Evolutionary conservation across 139 green algal species (phyloP).

Genomic region (Chlorella sorokiniana): DNA sequence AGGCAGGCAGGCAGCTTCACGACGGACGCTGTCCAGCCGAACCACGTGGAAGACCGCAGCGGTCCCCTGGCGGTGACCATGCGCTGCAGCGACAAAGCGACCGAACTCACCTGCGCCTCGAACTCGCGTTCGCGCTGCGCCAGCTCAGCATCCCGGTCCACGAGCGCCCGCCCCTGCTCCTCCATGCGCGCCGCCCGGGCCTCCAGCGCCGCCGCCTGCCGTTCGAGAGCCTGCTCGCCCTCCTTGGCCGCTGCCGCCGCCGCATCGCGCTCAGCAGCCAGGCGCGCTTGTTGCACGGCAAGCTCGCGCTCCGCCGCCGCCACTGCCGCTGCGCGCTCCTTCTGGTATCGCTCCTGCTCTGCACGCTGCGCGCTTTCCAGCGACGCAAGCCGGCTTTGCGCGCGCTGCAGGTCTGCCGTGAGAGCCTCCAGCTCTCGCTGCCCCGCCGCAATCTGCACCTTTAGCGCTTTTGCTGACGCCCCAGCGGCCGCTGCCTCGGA

Average conservation of each 20-base stretch:
- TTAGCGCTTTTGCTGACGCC: background rate
- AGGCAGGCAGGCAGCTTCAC: too few relatives aligned
- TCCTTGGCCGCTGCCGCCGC: conserved; percentile 1
- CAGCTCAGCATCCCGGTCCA: conserved; percentile 42
- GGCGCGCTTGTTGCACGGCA: background rate
- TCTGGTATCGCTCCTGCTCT: conserved; percentile 30
- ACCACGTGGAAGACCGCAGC: too few relatives aligned
- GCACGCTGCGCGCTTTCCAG: conserved; percentile 32
- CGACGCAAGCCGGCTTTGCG: conserved; percentile 25
- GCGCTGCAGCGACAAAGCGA: background rate
- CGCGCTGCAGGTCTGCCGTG: conserved; percentile 33
- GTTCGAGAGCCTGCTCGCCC: conserved; percentile 8
- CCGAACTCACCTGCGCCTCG: conserved; percentile 32
- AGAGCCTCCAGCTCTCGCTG: conserved; percentile 31
- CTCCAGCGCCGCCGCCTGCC: conserved; percentile 27
- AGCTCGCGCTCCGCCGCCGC: background rate
- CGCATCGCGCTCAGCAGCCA: conserved; percentile 6
- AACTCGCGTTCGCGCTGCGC: conserved; percentile 44
- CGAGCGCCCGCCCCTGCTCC: conserved; percentile 27
- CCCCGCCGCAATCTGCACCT: background rate
- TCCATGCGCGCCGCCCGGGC: conserved; percentile 28
- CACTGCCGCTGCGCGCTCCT: conserved; percentile 12
- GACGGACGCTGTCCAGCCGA: too few relatives aligned
- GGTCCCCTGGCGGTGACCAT: too few relatives aligned
- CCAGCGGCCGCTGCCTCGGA: conserved; percentile 19